Percentiles rank a stretch among this genome's conserved stretches.
These are phyloP conservation scores for Mycena kentingensis DNA, from an alignment of 768 basidiomycete species.

Conservation along the genomic window DNA sequence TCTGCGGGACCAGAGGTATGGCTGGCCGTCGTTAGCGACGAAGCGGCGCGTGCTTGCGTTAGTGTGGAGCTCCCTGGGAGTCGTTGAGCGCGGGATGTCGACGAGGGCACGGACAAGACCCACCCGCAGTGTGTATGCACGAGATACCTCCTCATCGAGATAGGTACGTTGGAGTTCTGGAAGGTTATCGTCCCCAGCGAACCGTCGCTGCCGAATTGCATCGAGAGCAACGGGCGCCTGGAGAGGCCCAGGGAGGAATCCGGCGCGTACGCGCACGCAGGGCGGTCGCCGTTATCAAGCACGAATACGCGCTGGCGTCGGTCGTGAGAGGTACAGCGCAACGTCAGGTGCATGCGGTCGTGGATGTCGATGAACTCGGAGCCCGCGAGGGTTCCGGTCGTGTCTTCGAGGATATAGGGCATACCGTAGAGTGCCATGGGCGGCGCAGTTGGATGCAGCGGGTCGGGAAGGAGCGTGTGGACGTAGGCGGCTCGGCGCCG, in stretches of 20 bases:
- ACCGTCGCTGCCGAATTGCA: too few relatives aligned
- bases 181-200: too few relatives aligned
- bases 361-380: slow-evolving; percentile 66
- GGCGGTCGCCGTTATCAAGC: slow-evolving; percentile 46
- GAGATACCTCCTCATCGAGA: slow-evolving; percentile 44
- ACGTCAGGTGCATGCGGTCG: slow-evolving; percentile 54
- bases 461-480: too few relatives aligned
- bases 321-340: slow-evolving; percentile 50
- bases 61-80: not conserved
- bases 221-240: too few relatives aligned
- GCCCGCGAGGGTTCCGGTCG: slow-evolving; percentile 51
- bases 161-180: too few relatives aligned
- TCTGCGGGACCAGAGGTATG: slow-evolving; percentile 62
- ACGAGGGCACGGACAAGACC: not conserved
- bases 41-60: slow-evolving; percentile 56
- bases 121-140: slow-evolving; percentile 1
- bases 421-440: too few relatives aligned
- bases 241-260: slow-evolving; percentile 1
- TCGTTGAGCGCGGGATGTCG: not conserved
- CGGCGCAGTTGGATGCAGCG: too few relatives aligned
- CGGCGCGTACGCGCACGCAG: slow-evolving; percentile 36
- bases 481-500: too few relatives aligned
- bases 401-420: slow-evolving; percentile 68
- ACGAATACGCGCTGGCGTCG: slow-evolving; percentile 49
- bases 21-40: slow-evolving; percentile 56